Evolutionary conservation across 202 grass and related monocot species (phyloP).

Genomic region (Eragrostis tef): DNA sequence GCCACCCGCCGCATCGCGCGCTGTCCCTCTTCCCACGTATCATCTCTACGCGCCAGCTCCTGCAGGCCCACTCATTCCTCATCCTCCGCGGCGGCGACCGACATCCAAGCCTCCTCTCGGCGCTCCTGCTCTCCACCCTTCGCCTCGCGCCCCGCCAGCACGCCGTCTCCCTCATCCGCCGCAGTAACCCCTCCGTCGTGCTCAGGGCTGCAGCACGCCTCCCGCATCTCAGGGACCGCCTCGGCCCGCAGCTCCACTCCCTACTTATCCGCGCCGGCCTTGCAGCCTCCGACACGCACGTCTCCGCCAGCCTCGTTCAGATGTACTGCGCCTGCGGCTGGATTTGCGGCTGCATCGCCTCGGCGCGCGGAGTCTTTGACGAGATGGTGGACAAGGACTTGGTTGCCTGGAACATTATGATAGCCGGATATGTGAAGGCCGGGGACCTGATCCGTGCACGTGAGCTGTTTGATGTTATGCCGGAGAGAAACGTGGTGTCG

Average conservation of each 20-base stretch:
- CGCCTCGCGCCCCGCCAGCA: constrained; percentile 41
- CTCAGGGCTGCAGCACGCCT: constrained; percentile 33
- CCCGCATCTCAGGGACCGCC: constrained; percentile 31
- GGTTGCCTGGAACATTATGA: constrained; percentile 70
- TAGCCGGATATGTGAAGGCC: constrained; percentile 54
- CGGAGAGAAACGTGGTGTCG: constrained; percentile 63
- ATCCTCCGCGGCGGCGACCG: constrained; percentile 45
- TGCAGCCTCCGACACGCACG: constrained; percentile 44
- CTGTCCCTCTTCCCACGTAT: constrained; percentile 44
- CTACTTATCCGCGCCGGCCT: constrained; percentile 50
- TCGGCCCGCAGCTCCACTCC: constrained; percentile 56
- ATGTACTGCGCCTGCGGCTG: constrained; percentile 53
- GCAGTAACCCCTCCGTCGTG: constrained; percentile 33
- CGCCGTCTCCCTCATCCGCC: constrained; percentile 41
- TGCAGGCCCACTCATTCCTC: constrained; percentile 56
- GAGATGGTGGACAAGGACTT: constrained; percentile 55
- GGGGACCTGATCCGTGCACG: constrained; percentile 52
- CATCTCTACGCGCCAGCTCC: constrained; percentile 43
- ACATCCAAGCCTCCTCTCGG: constrained; percentile 49
- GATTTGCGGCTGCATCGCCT: constrained; percentile 30
- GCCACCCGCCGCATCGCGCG: constrained; percentile 22
- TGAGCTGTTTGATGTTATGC: constrained; percentile 65
- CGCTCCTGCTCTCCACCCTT: constrained; percentile 54
- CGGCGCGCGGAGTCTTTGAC: constrained; percentile 65
- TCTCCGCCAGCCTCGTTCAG: constrained; percentile 57